These are phyloP conservation scores for Colletotrichum tropicale DNA, from an alignment of 2,329 filamentous ascomycete species.

Conservation along the genomic window DNA sequence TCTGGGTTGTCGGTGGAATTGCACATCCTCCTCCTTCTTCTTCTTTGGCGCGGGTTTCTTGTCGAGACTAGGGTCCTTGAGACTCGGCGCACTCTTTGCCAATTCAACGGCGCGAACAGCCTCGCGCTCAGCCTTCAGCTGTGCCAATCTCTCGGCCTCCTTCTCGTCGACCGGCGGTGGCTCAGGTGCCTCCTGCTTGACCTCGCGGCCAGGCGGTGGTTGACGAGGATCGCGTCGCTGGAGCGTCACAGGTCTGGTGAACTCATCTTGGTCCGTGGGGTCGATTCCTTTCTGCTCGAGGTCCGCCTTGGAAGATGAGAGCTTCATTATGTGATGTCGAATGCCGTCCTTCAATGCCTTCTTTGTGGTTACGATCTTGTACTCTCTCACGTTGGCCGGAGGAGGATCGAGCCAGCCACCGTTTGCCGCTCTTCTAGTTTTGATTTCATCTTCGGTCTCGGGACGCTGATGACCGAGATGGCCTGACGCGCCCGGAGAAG, in stretches of 20 bases:
- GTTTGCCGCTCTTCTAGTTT: conserved; percentile 31
- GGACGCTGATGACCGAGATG: conserved; percentile 15
- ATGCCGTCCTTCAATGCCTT: conserved; percentile 78
- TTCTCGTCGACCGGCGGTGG: conserved; percentile 55
- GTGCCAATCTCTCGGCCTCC: conserved; percentile 69
- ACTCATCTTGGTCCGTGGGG: conserved; percentile 73
- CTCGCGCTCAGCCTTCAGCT: conserved; percentile 78
- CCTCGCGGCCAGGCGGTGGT: conserved; percentile 65
- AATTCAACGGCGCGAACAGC: conserved; percentile 85
- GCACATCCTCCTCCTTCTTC: conserved; percentile 81
- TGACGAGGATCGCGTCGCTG: conserved; percentile 87
- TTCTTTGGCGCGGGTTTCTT: conserved; percentile 71
- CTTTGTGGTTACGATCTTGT: conserved; percentile 79
- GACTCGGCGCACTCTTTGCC: conserved; percentile 89
- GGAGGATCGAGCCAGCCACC: conserved; percentile 64
- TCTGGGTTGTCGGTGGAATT: conserved; percentile 81
- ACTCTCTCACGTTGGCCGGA: conserved; percentile 44
- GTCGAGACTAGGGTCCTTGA: conserved; percentile 57
- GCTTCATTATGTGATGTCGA: conserved; percentile 86
- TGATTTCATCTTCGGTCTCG: conserved; percentile 27
- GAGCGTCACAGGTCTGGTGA: conserved; percentile 84
- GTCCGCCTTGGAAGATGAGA: conserved; percentile 61
- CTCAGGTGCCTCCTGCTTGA: conserved; percentile 61
- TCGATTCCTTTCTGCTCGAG: conserved; percentile 67
- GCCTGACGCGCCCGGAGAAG: conserved; percentile 1